Percentiles rank a stretch among this genome's conserved stretches.
Evolutionary conservation across 345 rosid species (phyloP).

Genomic region (Aquilaria malaccensis): DNA sequence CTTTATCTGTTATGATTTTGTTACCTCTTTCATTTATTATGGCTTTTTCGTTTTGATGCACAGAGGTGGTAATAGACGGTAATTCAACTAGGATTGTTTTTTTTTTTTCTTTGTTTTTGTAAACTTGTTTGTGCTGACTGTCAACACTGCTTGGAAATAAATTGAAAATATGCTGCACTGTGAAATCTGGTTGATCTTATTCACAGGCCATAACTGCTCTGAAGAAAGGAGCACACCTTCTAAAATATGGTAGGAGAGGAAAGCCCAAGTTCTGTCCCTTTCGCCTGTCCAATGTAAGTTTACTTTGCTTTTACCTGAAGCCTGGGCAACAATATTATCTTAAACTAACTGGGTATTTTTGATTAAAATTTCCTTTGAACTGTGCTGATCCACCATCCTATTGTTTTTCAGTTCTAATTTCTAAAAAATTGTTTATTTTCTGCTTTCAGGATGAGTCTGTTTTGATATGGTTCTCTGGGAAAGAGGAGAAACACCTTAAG

Average conservation of each 20-base stretch:
- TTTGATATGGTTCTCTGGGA: conserved; percentile 96
- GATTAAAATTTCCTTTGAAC: too few species aligned
- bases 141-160: conserved; percentile 10
- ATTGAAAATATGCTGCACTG: conserved; percentile 18
- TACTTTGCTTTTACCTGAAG: neutral
- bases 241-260: conserved; percentile 97
- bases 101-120: too few species aligned
- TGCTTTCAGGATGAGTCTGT: conserved; percentile 85
- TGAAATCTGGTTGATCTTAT: conserved; percentile 30
- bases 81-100: too few species aligned
- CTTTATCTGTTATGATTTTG: too few species aligned
- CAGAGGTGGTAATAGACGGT: too few species aligned
- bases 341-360: too few species aligned
- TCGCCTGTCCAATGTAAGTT: conserved; percentile 92
- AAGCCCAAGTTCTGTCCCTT: conserved; percentile 98
- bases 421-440: conserved; percentile 10
- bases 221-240: conserved; percentile 91
- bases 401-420: neutral
- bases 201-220: conserved; percentile 91
- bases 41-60: too few species aligned
- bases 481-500: conserved; percentile 83
- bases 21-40: too few species aligned
- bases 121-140: neutral
- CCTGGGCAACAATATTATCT: too few species aligned
- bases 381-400: too few species aligned